These are phyloP conservation scores for Rhizopogon sp. DNA, from an alignment of 768 basidiomycete genomes.

Conservation along the genomic window DNA sequence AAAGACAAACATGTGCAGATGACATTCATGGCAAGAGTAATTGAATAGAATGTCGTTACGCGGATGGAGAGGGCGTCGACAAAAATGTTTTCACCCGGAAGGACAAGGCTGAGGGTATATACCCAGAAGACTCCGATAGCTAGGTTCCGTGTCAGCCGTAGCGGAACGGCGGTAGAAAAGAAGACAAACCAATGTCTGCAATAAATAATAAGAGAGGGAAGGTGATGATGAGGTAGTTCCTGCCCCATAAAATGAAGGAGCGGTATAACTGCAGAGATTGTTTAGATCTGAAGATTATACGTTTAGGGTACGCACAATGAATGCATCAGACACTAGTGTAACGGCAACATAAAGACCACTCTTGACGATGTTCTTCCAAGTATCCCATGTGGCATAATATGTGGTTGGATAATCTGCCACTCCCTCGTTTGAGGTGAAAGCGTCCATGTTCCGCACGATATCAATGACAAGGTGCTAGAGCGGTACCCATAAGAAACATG, in stretches of 20 bases:
- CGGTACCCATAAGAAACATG: background rate
- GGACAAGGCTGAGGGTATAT: slow-evolving; percentile 12
- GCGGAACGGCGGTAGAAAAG: background rate
- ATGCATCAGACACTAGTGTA: slow-evolving; percentile 21
- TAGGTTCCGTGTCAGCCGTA: background rate
- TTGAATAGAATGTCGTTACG: slow-evolving; percentile 18
- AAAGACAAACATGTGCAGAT: slow-evolving; percentile 21
- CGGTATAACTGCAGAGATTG: slow-evolving; percentile 17
- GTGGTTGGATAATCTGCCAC: slow-evolving; percentile 9
- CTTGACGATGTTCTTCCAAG: slow-evolving; percentile 19
- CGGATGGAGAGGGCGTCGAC: slow-evolving; percentile 13
- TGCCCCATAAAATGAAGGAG: slow-evolving; percentile 21
- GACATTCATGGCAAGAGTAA: slow-evolving; percentile 19
- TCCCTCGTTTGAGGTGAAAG: slow-evolving; percentile 14
- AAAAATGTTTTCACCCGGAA: slow-evolving; percentile 16
- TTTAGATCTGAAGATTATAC: background rate
- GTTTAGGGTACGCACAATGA: slow-evolving; percentile 16
- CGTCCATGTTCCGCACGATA: slow-evolving; percentile 16
- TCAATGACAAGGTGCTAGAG: slow-evolving; percentile 22
- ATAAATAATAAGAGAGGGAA: slow-evolving; percentile 21
- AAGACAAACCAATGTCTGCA: slow-evolving; percentile 20
- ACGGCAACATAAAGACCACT: slow-evolving; percentile 16
- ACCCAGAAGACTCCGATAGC: slow-evolving; percentile 17
- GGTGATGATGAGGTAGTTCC: slow-evolving; percentile 7
- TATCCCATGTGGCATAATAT: slow-evolving; percentile 16